Conservation (phyloP, 2,329 filamentous ascomycete genomes). For the Fusarium sacchari region DNA sequence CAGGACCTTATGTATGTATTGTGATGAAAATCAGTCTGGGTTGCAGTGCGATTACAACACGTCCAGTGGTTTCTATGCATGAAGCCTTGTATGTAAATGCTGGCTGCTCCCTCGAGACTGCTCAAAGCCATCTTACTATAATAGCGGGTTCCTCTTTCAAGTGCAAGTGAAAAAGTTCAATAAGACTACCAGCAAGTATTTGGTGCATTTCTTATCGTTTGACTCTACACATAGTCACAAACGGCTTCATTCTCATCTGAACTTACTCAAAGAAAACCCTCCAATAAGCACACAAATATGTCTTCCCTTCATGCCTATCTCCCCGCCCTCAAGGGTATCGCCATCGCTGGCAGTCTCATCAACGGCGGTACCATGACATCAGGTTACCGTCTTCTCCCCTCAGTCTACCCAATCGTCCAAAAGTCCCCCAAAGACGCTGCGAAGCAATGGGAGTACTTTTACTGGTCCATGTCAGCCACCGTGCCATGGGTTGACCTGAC, state of each 20-base stretch:
- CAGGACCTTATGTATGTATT: too few species aligned
- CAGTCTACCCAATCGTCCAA: constrained; percentile 20
- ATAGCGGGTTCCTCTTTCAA: neutral
- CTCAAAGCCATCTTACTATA: neutral
- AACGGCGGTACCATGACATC: constrained; percentile 35
- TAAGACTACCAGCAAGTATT: neutral
- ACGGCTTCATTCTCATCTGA: rapidly evolving
- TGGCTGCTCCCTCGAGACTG: rapidly evolving
- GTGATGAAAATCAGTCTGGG: neutral
- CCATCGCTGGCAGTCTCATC: constrained; percentile 31
- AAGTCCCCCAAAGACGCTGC: constrained; percentile 27
- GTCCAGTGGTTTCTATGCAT: neutral
- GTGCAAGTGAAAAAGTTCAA: too few species aligned
- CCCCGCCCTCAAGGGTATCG: constrained; percentile 22
- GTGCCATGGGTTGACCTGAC: constrained; percentile 25
- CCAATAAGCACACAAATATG: neutral
- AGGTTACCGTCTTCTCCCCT: constrained; percentile 28
- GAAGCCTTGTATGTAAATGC: neutral
- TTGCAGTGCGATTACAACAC: neutral
- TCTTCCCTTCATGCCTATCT: constrained; percentile 4
- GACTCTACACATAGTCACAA: neutral
- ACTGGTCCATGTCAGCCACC: constrained; percentile 32
- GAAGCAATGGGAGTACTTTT: constrained; percentile 34
- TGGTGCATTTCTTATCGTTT: rapidly evolving
- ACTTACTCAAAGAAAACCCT: neutral